A percentile compares a stretch with the other conserved stretches of the same genome.
Conservation (phyloP, 1,284 basidiomycete species). For the Apiotrichum domesticum region DNA sequence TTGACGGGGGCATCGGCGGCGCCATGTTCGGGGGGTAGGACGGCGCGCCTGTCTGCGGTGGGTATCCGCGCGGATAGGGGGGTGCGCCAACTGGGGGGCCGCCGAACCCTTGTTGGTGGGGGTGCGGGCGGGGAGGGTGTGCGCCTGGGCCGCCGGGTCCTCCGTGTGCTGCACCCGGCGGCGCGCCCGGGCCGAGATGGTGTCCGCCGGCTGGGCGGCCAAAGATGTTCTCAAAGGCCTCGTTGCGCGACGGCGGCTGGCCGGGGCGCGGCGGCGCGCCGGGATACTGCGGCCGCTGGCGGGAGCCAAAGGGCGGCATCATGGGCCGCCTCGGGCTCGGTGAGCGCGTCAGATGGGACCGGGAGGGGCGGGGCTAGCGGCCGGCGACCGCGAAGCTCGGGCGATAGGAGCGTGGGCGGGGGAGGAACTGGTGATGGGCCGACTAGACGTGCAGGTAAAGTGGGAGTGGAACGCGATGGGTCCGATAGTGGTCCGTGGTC, state of each 20-base stretch:
- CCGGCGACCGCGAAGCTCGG: too few relatives aligned
- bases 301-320: slow-evolving; percentile 7
- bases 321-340: background rate
- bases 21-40: background rate
- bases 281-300: slow-evolving; percentile 5
- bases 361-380: too few relatives aligned
- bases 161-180: background rate
- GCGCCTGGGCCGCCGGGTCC: background rate
- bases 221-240: slow-evolving; percentile 48
- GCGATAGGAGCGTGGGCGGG: too few relatives aligned
- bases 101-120: too few relatives aligned
- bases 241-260: slow-evolving; percentile 28
- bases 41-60: background rate
- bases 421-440: too few relatives aligned
- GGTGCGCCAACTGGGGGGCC: background rate
- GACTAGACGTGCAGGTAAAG: too few relatives aligned
- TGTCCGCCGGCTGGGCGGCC: slow-evolving; percentile 43
- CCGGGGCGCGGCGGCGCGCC: background rate
- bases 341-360: too few relatives aligned
- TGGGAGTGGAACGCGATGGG: too few relatives aligned
- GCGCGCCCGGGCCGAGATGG: slow-evolving; percentile 28
- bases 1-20: background rate
- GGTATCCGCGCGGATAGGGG: background rate
- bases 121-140: background rate
- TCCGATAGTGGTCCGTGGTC: too few relatives aligned